Evolutionary conservation across 192 early-diverging fungal species (phyloP), one percentile per base, ranked within the genome.

Genomic region (Linnemannia schmuckeri): DNA sequence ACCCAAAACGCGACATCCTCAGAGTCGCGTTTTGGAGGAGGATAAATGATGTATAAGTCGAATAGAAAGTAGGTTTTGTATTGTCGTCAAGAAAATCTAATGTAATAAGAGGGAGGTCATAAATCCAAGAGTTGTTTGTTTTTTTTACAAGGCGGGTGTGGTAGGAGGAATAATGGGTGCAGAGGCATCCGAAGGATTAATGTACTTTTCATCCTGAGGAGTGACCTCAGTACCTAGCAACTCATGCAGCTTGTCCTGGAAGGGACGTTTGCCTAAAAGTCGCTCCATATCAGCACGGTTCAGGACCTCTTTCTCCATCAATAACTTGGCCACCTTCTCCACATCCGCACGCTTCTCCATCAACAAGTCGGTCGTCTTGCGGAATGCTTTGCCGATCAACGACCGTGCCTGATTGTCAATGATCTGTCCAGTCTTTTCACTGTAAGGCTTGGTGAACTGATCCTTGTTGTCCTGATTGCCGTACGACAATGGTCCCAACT

Each of bases 261-360:
- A 96, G 27, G 96, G 96, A 4, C 96, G 93, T 86, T 91, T 94
- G 54, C 99, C 99, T 73, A 99, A 88, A 57, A 99, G 78, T 33
- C 91, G 88, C 68, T 97, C 93, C 97, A 99, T 98, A 79, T 99
- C 99, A 77, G 99, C 98, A 57, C 98, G 94, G 40, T 96, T 96
- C 75, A 99, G 89, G 42, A 99, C 98, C 90, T 99, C 99, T 93
- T 98, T 99, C 90, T 98, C 95, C 82, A 99, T 90, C 89, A 99
- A 89, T 78, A 96, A 88, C 80, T 94, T 88, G 1, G 99, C 99
- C 0, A 99, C 96, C 91, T 97, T 97, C 87, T 98, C 96, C 35
- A 99, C 97, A 57, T 95, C 94, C 0, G 80, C 93, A 70, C 93
- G 95, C 91, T 95, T 96, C 79, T 97, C 97, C 17, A 90, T 96